Evolutionary conservation across 306 rosid species (phyloP), one percentile per base, ranked within the genome.

Genomic region (Quillaja saponaria): DNA sequence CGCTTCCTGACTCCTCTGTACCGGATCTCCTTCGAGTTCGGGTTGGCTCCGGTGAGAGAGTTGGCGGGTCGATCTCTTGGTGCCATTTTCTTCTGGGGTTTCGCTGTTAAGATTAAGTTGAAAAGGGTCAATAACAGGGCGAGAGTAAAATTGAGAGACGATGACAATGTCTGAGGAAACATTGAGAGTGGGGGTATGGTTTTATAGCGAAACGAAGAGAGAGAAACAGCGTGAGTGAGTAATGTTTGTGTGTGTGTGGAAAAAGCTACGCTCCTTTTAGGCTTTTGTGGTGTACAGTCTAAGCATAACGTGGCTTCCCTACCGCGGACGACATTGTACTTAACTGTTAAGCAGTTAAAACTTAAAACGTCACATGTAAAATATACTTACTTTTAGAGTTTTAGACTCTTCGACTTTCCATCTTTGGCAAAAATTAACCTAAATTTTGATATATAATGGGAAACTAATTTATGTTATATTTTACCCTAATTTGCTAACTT

Each of bases 1-100:
- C 96, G 79, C 72, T 90, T 87, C 33, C 96, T 54, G 0, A 87
- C 97, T 11, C 97, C 97, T 17, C 97, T 66, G 51, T 67, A 90
- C 0, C 91, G 83, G 72, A 85, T 85, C 94, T 90, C 97, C 19
- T 35, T 34, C 0, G 49, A 17, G 19, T 31, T 21, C 10, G 55
- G 34, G 75, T 19, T 37, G 10, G 69, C 10, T 2, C 41, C 68
- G 48, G 71, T 1, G 5, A 37, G 46, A 3, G 67, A 17, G 52
- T 69, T 8, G 6, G 66, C 7, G 34, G 75, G 11, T 47, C 74
- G 66, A 5, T 71, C 77, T 46, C 76, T 75, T 1, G 90, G 88
- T 56, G 90, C 87, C 95, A 89, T 89, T 13, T 33, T 0, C 3
- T 8, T 12, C 6, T 5, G 0, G 4, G 31, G 31, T 25, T 4